Evolutionary conservation across 805 yeast species (phyloP).

Genomic region (Cyberlindnera mississippiensis): DNA sequence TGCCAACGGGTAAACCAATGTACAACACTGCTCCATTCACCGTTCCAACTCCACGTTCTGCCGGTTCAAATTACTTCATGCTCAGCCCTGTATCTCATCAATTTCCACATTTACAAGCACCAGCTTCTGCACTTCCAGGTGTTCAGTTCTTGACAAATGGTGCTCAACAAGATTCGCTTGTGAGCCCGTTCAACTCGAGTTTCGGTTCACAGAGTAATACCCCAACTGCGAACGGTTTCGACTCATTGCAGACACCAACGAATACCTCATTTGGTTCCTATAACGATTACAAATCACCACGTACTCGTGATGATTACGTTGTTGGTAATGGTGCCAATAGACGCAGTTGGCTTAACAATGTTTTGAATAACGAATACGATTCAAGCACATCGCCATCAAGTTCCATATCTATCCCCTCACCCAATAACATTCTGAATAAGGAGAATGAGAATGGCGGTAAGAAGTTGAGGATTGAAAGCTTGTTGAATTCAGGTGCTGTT

Average conservation of each 20-base stretch:
- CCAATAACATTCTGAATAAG: conserved; percentile 6
- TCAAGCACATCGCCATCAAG: conserved; percentile 10
- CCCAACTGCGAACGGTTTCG: conserved; percentile 13
- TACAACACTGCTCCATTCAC: conserved; percentile 23
- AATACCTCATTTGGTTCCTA: conserved; percentile 5
- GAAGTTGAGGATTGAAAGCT: conserved; percentile 20
- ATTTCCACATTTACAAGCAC: conserved; percentile 4
- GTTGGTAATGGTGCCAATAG: conserved; percentile 9
- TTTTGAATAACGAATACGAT: conserved; percentile 14
- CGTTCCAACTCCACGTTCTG: conserved; percentile 23
- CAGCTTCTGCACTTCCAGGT: conserved; percentile 17
- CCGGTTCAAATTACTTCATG: conserved; percentile 16
- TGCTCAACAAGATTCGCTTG: conserved; percentile 6
- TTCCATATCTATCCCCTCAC: conserved; percentile 9
- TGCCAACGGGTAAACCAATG: conserved; percentile 11
- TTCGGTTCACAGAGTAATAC: conserved; percentile 15
- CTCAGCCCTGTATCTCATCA: conserved; percentile 19
- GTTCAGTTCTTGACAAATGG: conserved; percentile 16
- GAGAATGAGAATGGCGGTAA: conserved; percentile 11
- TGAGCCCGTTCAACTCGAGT: conserved; percentile 21
- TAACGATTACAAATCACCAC: conserved; percentile 11
- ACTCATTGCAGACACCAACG: conserved; percentile 14
- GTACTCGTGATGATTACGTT: conserved; percentile 1
- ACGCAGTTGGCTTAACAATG: conserved; percentile 20
- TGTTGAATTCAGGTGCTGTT: conserved; percentile 14